Evolutionary conservation across 768 basidiomycete species (phyloP), one percentile per base, ranked within the genome.

Genomic region (Lentinula detonsa): DNA sequence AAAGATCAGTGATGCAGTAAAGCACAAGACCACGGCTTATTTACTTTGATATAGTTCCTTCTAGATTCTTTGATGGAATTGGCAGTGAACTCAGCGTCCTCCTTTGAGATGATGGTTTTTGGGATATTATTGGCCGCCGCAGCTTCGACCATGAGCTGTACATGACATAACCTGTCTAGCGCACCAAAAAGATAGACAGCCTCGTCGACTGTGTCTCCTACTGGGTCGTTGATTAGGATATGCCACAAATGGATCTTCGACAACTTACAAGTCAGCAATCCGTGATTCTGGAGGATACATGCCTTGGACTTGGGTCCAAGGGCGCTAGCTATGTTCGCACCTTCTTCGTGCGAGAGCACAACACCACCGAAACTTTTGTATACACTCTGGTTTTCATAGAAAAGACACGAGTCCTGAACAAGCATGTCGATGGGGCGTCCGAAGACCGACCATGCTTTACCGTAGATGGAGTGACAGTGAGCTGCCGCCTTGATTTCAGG

Each of bases 321-420:
- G 2, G 77, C 73, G 8, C 69, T 65, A 7, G 79, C 78, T 59
- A 84, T 83, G 37, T 76, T 71, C 46, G 67, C 65, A 11, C 78
- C 78, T 70, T 84, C 81, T 45, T 76, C 74, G 6, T 71, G 63
- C 13, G 74, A 75, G 16, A 82, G 68, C 16, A 83, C 81, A 5
- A 83, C 74, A 23, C 82, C 82, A 61, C 76, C 79, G 61, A 77
- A 81, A 45, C 78, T 73, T 34, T 68, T 68, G 64, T 83, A 80
- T 21, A 82, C 69, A 8, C 71, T 75, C 64, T 74, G 72, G 52
- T 78, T 76, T 54, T 79, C 66, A 62, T 76, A 76, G 65, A 82
- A 78, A 3, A 73, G 71, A 59, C 77, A 79, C 9, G 75, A 64
- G 59, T 81, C 81, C 65, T 81, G 79, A 6, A 75, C 75, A 45